Percentiles rank a stretch among this genome's conserved stretches.
These are phyloP conservation scores for Beauveria caledonica DNA, from an alignment of 2,329 filamentous ascomycete genomes.

Conservation along the genomic window DNA sequence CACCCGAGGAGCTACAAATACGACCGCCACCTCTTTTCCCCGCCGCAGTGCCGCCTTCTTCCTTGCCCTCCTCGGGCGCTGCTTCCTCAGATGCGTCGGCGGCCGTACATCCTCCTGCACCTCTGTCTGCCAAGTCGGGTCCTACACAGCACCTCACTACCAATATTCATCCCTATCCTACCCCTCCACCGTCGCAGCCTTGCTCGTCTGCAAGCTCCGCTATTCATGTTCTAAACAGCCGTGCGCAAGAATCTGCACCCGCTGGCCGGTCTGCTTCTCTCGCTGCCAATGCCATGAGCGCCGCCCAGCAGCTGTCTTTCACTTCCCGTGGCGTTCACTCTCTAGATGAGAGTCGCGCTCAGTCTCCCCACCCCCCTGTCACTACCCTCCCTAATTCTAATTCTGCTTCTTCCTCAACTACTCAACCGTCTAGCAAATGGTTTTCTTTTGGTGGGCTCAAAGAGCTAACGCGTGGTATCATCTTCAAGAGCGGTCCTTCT, in stretches of 20 bases:
- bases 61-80: neutral
- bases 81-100: neutral
- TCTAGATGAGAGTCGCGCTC: constrained; percentile 6
- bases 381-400: constrained; percentile 36
- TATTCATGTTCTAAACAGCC: constrained; percentile 1
- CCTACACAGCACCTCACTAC: constrained; percentile 20
- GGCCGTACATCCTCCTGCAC: constrained; percentile 26
- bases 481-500: constrained; percentile 84
- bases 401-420: constrained; percentile 29
- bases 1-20: constrained; percentile 3
- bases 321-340: constrained; percentile 7
- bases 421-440: constrained; percentile 41
- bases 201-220: constrained; percentile 28
- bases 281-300: constrained; percentile 2
- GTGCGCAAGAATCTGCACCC: neutral
- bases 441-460: constrained; percentile 61
- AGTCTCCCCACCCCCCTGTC: constrained; percentile 11
- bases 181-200: constrained; percentile 46
- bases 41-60: neutral
- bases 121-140: constrained; percentile 22
- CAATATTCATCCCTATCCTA: constrained; percentile 42
- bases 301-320: constrained; percentile 7
- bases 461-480: constrained; percentile 73
- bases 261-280: constrained; percentile 9
- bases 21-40: neutral